A percentile compares a stretch with the other conserved stretches of the same genome.
phyloP scores from a whole-genome alignment of 176 grass and related monocot species.

The Oryza officinalis region DNA sequence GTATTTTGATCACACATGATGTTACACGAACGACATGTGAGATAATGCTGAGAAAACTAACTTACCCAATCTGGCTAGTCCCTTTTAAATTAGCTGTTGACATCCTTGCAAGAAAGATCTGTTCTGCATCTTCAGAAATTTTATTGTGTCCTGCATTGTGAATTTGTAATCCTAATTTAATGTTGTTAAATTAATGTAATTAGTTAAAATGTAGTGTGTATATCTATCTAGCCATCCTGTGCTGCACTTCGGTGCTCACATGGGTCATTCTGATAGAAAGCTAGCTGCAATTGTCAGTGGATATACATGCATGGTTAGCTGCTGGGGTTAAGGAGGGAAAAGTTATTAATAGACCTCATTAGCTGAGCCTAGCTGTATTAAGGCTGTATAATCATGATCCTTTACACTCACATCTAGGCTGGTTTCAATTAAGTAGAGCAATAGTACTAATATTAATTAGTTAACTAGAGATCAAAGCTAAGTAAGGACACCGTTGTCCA shows the following conservation, averaged over 20 bases:
- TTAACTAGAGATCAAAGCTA: slow-evolving; percentile 30
- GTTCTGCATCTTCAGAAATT: background rate
- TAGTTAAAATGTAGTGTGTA: no score
- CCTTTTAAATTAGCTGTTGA: background rate
- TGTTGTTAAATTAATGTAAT: background rate
- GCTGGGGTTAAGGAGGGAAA: slow-evolving; percentile 15
- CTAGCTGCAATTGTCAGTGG: no score
- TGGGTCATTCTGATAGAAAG: background rate
- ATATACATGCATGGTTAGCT: background rate
- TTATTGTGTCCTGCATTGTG: background rate
- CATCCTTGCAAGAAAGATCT: background rate
- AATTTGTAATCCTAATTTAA: background rate
- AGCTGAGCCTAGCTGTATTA: slow-evolving; percentile 43
- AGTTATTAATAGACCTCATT: slow-evolving; percentile 32
- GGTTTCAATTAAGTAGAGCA: slow-evolving; percentile 35
- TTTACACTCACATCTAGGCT: slow-evolving; percentile 51
- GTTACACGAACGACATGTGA: no score
- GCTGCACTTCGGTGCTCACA: background rate
- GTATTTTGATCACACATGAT: background rate
- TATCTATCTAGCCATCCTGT: background rate
- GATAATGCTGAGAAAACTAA: background rate
- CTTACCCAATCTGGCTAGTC: background rate
- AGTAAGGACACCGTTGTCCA: slow-evolving; percentile 29
- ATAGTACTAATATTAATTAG: slow-evolving; percentile 13
- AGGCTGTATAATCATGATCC: slow-evolving; percentile 38